These are phyloP conservation scores for Lactarius trivialis DNA, from an alignment of 768 basidiomycete genomes.

Conservation along the genomic window DNA sequence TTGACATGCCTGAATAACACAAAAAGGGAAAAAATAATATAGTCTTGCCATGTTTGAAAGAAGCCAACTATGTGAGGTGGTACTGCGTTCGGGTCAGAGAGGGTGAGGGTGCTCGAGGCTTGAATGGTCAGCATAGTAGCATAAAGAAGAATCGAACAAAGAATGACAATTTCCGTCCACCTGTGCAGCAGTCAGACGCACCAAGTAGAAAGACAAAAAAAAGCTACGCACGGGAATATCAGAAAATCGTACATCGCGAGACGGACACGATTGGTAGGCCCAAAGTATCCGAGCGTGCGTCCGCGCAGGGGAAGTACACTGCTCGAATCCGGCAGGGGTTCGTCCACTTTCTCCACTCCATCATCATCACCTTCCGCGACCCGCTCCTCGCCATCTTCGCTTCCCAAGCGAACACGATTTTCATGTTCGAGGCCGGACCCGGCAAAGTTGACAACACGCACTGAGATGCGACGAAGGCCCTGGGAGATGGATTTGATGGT, in stretches of 20 bases:
- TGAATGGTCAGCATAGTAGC: slow-evolving; percentile 79
- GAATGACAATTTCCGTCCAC: slow-evolving; percentile 81
- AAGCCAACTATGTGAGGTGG: slow-evolving; percentile 55
- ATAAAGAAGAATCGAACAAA: slow-evolving; percentile 78
- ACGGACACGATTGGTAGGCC: slow-evolving; percentile 59
- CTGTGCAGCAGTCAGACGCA: slow-evolving; percentile 33
- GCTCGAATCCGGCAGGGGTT: slow-evolving; percentile 36
- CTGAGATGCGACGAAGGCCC: slow-evolving; percentile 54
- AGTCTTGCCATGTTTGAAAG: slow-evolving; percentile 89
- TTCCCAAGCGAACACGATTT: slow-evolving; percentile 44
- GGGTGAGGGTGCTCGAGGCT: slow-evolving; percentile 50
- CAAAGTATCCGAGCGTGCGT: slow-evolving; percentile 69
- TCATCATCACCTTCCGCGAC: slow-evolving; percentile 30
- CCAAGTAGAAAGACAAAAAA: background rate
- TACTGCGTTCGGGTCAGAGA: slow-evolving; percentile 33
- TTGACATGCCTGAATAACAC: slow-evolving; percentile 72
- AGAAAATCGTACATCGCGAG: slow-evolving; percentile 60
- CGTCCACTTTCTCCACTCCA: slow-evolving; percentile 28
- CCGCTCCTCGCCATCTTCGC: slow-evolving; percentile 32
- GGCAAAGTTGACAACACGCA: slow-evolving; percentile 78
- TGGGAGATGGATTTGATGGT: slow-evolving; percentile 53
- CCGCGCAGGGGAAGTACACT: slow-evolving; percentile 58
- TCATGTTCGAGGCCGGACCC: slow-evolving; percentile 55
- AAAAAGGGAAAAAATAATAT: slow-evolving; percentile 77
- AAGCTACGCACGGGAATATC: slow-evolving; percentile 55